Conservation (phyloP, 768 basidiomycete species). For the Udeniomyces megalosporus region DNA sequence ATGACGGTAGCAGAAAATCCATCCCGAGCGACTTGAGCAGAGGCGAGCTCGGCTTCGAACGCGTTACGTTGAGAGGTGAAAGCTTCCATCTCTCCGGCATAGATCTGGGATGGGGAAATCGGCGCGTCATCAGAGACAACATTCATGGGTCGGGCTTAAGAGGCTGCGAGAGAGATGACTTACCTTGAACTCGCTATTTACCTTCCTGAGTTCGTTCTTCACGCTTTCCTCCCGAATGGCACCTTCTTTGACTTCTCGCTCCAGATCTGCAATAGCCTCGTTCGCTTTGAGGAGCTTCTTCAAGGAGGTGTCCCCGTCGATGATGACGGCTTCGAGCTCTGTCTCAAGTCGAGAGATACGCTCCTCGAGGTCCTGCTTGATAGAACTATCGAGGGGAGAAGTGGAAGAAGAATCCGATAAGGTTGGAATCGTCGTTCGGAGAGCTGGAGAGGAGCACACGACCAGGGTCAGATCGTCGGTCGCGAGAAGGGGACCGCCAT, state of each 20-base stretch:
- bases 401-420: neutral
- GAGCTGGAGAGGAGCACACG: neutral
- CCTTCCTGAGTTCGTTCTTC: neutral
- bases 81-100: conserved; percentile 5
- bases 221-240: neutral
- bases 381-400: neutral
- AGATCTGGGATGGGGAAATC: neutral
- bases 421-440: neutral
- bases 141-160: no score
- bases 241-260: neutral
- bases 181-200: neutral
- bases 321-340: neutral
- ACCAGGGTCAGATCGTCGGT: no score
- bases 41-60: conserved; percentile 1
- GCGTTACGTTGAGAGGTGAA: conserved; percentile 7
- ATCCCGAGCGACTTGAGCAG: neutral
- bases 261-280: neutral
- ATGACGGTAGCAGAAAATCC: neutral
- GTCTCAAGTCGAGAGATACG: neutral
- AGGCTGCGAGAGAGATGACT: neutral
- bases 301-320: neutral
- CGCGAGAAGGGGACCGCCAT: no score
- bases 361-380: neutral
- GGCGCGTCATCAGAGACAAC: neutral
- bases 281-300: neutral